A percentile compares a stretch with the other conserved stretches of the same genome.
These are phyloP conservation scores for Cyclotella sp. DNA, from an alignment of 108 stramenopile genomes.

Conservation along the genomic window DNA sequence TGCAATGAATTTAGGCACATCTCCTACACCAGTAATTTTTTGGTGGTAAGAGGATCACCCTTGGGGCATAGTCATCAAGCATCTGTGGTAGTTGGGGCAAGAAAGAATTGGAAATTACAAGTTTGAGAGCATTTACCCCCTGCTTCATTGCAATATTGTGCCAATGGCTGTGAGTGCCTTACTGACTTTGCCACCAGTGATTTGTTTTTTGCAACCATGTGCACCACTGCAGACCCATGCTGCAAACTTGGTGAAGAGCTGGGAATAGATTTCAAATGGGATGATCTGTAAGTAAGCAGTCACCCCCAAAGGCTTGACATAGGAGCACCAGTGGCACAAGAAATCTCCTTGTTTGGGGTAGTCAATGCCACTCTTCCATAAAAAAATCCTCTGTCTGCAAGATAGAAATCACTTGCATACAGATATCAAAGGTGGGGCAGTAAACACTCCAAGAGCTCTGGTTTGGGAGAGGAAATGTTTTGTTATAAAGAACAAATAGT, in stretches of 20 bases:
- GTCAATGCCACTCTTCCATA: constrained; percentile 15
- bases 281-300: background rate
- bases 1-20: background rate
- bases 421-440: background rate
- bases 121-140: constrained; percentile 1
- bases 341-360: background rate
- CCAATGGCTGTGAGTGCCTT: background rate
- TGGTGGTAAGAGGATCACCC: background rate
- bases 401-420: constrained; percentile 12
- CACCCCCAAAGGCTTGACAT: constrained; percentile 21
- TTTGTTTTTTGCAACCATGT: too few relatives aligned
- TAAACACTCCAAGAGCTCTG: constrained; percentile 21
- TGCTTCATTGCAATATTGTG: constrained; percentile 5
- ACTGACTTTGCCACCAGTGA: background rate
- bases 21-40: constrained; percentile 1
- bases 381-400: constrained; percentile 19
- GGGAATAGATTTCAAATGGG: too few relatives aligned
- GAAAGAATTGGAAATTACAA: background rate
- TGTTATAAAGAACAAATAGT: constrained; percentile 4
- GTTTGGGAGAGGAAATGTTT: background rate
- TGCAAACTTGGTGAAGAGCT: too few relatives aligned
- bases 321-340: background rate
- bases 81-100: background rate
- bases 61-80: background rate
- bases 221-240: too few relatives aligned